Evolutionary conservation across 1,284 basidiomycete species (phyloP).

Genomic region (Kwoniella shivajii): DNA sequence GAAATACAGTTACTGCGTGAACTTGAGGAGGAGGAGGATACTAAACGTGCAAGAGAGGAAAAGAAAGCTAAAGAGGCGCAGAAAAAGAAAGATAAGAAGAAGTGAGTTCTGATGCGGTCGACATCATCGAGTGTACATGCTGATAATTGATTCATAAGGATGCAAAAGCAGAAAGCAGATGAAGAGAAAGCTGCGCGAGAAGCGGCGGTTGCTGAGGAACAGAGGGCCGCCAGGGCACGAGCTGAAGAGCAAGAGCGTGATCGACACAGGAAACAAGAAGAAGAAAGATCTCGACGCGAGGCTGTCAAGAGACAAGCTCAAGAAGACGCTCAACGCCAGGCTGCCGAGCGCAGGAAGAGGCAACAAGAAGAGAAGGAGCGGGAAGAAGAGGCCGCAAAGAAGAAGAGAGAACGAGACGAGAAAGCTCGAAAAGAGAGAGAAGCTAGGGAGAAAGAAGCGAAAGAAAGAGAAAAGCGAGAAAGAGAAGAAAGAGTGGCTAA

Average conservation of each 20-base stretch:
- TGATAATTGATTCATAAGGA: conserved; percentile 58
- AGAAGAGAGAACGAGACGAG: conserved; percentile 38
- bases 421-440: conserved; percentile 32
- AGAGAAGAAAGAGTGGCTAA: conserved; percentile 67
- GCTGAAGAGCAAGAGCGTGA: conserved; percentile 67
- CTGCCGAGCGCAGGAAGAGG: conserved; percentile 57
- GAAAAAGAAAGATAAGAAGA: conserved; percentile 86
- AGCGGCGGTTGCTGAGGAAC: conserved; percentile 78
- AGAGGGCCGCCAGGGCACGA: conserved; percentile 68
- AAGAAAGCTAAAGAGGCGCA: conserved; percentile 96
- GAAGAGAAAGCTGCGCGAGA: conserved; percentile 79
- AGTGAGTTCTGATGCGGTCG: conserved; percentile 30
- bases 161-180: conserved; percentile 88
- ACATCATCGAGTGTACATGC: neutral
- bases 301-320: conserved; percentile 71
- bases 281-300: conserved; percentile 71
- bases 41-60: conserved; percentile 77
- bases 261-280: conserved; percentile 68
- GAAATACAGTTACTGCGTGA: conserved; percentile 84
- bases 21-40: conserved; percentile 84
- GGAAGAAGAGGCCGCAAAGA: conserved; percentile 54
- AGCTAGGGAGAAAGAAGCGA: conserved; percentile 53
- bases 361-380: conserved; percentile 57
- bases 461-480: conserved; percentile 56
- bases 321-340: conserved; percentile 66